These are phyloP conservation scores for Zhuliangozyma blackwelliae DNA, from an alignment of 1,139 yeast genomes.

Conservation along the genomic window DNA sequence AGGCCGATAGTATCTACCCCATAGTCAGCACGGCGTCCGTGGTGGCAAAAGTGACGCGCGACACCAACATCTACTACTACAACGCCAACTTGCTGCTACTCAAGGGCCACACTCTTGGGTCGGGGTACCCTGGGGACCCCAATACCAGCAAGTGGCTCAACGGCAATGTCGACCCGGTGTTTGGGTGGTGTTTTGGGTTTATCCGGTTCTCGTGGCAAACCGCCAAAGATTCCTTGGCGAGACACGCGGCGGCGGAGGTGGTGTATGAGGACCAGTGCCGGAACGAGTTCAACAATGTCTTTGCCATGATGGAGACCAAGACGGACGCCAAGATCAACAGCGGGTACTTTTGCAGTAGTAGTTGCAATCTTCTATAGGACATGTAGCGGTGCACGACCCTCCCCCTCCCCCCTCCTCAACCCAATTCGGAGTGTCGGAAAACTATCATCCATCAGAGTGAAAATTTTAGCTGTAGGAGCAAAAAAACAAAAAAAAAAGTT, in stretches of 20 bases:
- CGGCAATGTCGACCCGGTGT: slow-evolving; percentile 57
- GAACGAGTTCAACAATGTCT: slow-evolving; percentile 29
- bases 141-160: slow-evolving; percentile 73
- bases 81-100: slow-evolving; percentile 17
- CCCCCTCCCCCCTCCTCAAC: no score
- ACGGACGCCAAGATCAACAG: slow-evolving; percentile 3
- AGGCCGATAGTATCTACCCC: slow-evolving; percentile 93
- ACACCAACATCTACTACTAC: slow-evolving; percentile 51
- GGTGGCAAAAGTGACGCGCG: slow-evolving; percentile 95
- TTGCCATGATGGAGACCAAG: slow-evolving; percentile 11
- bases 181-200: slow-evolving; percentile 80
- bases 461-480: no score
- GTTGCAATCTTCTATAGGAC: not conserved
- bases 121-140: slow-evolving; percentile 95
- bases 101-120: slow-evolving; percentile 53
- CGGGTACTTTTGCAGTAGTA: slow-evolving; percentile 7
- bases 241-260: slow-evolving; percentile 43
- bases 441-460: no score
- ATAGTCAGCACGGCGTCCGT: slow-evolving; percentile 96
- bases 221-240: slow-evolving; percentile 65
- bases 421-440: no score
- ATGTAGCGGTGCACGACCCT: no score
- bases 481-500: no score
- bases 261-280: slow-evolving; percentile 36
- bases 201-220: slow-evolving; percentile 95